A percentile compares a stretch with the other conserved stretches of the same genome.
phyloP scores from a whole-genome alignment of 2,329 filamentous ascomycete species.

The Sclerotinia trifoliorum region DNA sequence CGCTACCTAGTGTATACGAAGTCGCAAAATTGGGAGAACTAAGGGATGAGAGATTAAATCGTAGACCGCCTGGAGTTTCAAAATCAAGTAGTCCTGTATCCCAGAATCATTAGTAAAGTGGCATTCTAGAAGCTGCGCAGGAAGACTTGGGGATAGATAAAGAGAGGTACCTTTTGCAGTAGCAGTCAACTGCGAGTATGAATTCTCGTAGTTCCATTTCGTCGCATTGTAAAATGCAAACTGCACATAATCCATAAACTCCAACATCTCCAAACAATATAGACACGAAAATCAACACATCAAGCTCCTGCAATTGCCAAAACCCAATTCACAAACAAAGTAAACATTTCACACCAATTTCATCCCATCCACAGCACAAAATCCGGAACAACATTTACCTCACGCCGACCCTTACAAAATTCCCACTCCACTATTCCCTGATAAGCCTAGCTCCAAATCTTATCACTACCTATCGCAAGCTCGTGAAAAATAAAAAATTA shows the following conservation, averaged over 20 bases:
- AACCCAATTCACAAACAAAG: constrained; percentile 2
- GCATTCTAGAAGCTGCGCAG: constrained; percentile 16
- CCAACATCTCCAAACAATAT: constrained; percentile 63
- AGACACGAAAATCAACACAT: constrained; percentile 2
- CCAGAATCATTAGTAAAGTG: constrained; percentile 29
- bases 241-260: constrained; percentile 97
- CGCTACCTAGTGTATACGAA: constrained; percentile 84
- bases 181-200: constrained; percentile 80
- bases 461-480: constrained; percentile 29
- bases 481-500: constrained; percentile 26
- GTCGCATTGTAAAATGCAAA: constrained; percentile 84
- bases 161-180: constrained; percentile 66
- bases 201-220: constrained; percentile 88
- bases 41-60: constrained; percentile 85
- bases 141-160: constrained; percentile 27
- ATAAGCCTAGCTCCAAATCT: constrained; percentile 26
- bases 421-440: not conserved
- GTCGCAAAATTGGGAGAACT: constrained; percentile 92
- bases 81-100: constrained; percentile 79
- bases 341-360: not conserved
- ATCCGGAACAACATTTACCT: constrained; percentile 13
- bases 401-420: constrained; percentile 13
- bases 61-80: constrained; percentile 76
- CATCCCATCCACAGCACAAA: constrained; percentile 4
- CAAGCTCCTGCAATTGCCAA: not conserved